Evolutionary conservation across 1,139 yeast species (phyloP).

Genomic region (Blastobotrys ciferrii): DNA sequence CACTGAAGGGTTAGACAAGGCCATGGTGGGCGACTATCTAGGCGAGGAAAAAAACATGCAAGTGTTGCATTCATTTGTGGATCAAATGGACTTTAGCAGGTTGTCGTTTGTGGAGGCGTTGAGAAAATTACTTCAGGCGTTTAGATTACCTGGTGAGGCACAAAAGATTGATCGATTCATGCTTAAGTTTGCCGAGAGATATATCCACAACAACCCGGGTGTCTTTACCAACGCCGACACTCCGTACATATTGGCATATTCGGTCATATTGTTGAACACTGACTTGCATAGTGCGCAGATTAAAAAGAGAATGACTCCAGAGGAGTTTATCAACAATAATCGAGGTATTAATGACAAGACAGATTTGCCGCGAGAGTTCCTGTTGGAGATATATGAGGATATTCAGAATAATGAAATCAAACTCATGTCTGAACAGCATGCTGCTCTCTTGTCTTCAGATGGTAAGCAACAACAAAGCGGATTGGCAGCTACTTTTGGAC

Average conservation of each 20-base stretch:
- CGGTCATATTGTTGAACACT: constrained; percentile 89
- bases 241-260: constrained; percentile 88
- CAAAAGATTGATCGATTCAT: constrained; percentile 95
- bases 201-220: constrained; percentile 80
- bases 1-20: constrained; percentile 81
- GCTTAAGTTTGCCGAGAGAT: constrained; percentile 95
- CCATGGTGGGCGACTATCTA: constrained; percentile 82
- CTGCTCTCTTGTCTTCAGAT: constrained; percentile 75
- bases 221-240: constrained; percentile 90
- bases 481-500: constrained; percentile 51
- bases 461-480: constrained; percentile 41
- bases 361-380: constrained; percentile 72
- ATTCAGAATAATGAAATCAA: constrained; percentile 83
- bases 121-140: constrained; percentile 78
- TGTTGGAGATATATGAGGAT: constrained; percentile 68
- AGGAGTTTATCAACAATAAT: constrained; percentile 81
- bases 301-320: constrained; percentile 80
- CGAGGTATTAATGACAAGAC: constrained; percentile 92
- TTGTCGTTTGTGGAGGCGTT: constrained; percentile 80
- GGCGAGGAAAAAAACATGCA: constrained; percentile 88
- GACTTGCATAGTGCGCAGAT: constrained; percentile 85
- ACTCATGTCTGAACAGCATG: constrained; percentile 89
- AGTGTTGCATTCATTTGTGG: constrained; percentile 93
- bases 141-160: constrained; percentile 96
- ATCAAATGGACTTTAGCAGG: constrained; percentile 71